These are phyloP conservation scores for Pythium aquatile DNA, from an alignment of 352 stramenopile species.

Conservation along the genomic window DNA sequence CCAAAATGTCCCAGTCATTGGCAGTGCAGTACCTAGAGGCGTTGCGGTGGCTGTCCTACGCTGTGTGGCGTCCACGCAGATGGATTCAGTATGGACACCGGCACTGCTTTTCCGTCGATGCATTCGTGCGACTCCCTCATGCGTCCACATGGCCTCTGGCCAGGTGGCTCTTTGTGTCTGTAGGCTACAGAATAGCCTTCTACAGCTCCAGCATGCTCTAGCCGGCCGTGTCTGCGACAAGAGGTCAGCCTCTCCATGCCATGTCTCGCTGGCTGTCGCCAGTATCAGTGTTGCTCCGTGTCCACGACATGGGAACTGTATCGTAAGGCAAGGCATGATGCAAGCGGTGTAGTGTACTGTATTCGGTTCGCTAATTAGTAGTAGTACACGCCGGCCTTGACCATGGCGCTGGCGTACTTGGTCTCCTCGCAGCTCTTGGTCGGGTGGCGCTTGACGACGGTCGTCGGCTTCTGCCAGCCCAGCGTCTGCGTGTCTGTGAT, in stretches of 20 bases:
- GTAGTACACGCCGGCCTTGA: constrained; percentile 76
- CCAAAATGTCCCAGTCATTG: background rate
- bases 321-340: no score
- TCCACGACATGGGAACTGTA: no score
- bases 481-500: constrained; percentile 55
- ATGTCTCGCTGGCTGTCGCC: no score
- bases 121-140: background rate
- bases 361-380: constrained; percentile 32
- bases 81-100: background rate
- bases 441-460: constrained; percentile 39
- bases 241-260: no score
- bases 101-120: background rate
- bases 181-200: no score
- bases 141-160: no score
- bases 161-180: background rate
- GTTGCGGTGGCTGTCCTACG: background rate
- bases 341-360: no score
- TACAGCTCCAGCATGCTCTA: no score
- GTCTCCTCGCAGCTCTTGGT: constrained; percentile 75
- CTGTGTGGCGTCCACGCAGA: background rate
- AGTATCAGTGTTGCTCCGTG: no score
- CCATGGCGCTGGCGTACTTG: constrained; percentile 63
- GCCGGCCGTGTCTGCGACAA: no score
- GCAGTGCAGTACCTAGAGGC: background rate
- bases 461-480: constrained; percentile 53